A percentile compares a stretch with the other conserved stretches of the same genome.
Conservation (phyloP, 2,329 filamentous ascomycete genomes). For the Coniella vitis region DNA sequence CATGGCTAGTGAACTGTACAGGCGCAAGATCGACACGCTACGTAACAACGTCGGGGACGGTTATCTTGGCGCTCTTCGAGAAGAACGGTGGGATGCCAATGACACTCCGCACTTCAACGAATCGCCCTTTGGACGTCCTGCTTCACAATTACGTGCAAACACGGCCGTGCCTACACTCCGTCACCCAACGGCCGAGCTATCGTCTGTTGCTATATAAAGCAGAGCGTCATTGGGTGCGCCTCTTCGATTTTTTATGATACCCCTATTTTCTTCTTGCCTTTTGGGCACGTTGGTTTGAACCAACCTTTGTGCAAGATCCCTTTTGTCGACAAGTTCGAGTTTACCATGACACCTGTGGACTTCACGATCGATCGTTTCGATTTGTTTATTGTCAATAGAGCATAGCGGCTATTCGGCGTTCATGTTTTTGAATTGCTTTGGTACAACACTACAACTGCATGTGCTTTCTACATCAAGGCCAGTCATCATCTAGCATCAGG, state of each 20-base stretch:
- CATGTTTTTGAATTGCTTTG: conserved; percentile 4
- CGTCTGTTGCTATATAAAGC: conserved; percentile 3
- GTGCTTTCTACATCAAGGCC: background rate
- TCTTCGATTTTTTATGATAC: conserved; percentile 11
- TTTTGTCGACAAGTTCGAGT: conserved; percentile 4
- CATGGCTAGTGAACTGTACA: conserved; percentile 69
- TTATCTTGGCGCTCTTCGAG: conserved; percentile 80
- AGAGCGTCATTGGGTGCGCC: background rate
- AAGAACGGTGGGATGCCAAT: conserved; percentile 58
- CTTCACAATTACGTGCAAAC: conserved; percentile 31
- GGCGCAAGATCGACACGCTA: conserved; percentile 79
- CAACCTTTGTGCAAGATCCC: conserved; percentile 1
- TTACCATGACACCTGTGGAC: background rate
- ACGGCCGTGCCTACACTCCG: conserved; percentile 38
- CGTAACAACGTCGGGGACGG: conserved; percentile 79
- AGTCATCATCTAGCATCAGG: background rate
- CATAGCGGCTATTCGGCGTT: conserved; percentile 16
- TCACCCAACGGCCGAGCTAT: conserved; percentile 30
- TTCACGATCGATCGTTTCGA: conserved; percentile 11
- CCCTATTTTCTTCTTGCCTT: background rate
- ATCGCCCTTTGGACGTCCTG: conserved; percentile 29
- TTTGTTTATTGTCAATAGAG: conserved; percentile 11
- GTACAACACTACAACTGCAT: background rate
- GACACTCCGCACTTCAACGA: conserved; percentile 31
- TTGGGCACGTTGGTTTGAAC: background rate